These are phyloP conservation scores for Anthostomella pinea DNA, from an alignment of 2,329 filamentous ascomycete genomes.

Conservation along the genomic window DNA sequence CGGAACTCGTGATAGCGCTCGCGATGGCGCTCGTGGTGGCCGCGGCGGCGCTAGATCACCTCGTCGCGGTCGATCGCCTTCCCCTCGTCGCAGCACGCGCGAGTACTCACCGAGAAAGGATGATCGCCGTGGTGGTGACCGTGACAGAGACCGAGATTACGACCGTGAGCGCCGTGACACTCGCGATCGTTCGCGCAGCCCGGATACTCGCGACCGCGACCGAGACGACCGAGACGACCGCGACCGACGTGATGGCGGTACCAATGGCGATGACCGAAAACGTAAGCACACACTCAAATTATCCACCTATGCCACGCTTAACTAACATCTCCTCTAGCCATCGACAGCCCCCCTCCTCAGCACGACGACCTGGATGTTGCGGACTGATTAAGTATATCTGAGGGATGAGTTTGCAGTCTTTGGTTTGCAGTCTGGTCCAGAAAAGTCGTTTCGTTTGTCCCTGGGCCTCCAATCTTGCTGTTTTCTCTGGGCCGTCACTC, in stretches of 20 bases:
- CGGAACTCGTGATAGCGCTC: too few species aligned
- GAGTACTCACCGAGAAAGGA: slow-evolving; percentile 89
- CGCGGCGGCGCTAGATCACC: slow-evolving; percentile 59
- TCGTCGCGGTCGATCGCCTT: slow-evolving; percentile 70
- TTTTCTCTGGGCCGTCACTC: slow-evolving; percentile 25
- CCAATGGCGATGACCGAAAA: slow-evolving; percentile 89
- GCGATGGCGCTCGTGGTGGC: slow-evolving; percentile 54
- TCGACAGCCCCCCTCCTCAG: slow-evolving; percentile 76
- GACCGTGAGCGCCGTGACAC: slow-evolving; percentile 52
- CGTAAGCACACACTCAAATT: slow-evolving; percentile 48
- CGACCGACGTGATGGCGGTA: slow-evolving; percentile 71
- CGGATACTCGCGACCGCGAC: slow-evolving; percentile 54
- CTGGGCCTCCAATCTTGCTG: slow-evolving; percentile 19
- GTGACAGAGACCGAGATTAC: slow-evolving; percentile 61
- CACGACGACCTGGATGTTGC: slow-evolving; percentile 96
- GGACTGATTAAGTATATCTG: slow-evolving; percentile 53
- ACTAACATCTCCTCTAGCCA: slow-evolving; percentile 37
- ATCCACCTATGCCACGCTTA: slow-evolving; percentile 4
- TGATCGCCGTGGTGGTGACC: slow-evolving; percentile 76
- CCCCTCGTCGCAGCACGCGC: slow-evolving; percentile 71
- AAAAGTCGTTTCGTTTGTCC: slow-evolving; percentile 15
- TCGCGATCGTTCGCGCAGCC: slow-evolving; percentile 70
- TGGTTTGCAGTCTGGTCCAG: slow-evolving; percentile 4
- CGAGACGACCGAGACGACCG: slow-evolving; percentile 69
- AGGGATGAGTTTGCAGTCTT: slow-evolving; percentile 13